phyloP scores from a whole-genome alignment of 495 filamentous ascomycete genomes.

The Xylaria telfairii region DNA sequence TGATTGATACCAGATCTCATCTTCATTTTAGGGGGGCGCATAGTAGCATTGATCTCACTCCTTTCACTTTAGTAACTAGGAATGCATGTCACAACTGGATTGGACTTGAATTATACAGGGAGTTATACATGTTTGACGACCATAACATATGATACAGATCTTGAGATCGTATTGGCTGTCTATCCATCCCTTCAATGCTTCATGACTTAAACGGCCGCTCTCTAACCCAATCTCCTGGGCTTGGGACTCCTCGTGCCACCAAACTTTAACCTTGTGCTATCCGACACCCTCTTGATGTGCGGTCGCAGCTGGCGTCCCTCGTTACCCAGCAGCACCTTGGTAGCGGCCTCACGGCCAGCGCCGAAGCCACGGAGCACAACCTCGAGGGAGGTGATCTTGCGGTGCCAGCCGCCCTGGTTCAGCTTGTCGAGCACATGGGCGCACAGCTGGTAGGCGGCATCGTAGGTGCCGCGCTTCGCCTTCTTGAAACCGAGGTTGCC shows the following conservation, averaged over 20 bases:
- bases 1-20: slow-evolving; percentile 18
- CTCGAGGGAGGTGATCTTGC: slow-evolving; percentile 70
- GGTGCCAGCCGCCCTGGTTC: slow-evolving; percentile 70
- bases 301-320: slow-evolving; percentile 77
- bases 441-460: slow-evolving; percentile 91
- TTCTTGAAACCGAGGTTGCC: slow-evolving; percentile 91
- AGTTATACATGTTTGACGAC: slow-evolving; percentile 29
- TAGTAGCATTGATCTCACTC: not conserved
- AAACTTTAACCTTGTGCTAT: slow-evolving; percentile 90
- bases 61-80: slow-evolving; percentile 9
- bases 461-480: slow-evolving; percentile 75
- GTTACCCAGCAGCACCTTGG: slow-evolving; percentile 83
- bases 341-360: slow-evolving; percentile 81
- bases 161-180: slow-evolving; percentile 4
- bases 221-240: slow-evolving; percentile 79
- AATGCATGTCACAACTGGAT: slow-evolving; percentile 9
- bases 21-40: slow-evolving; percentile 2
- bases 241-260: slow-evolving; percentile 87
- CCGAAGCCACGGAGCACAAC: slow-evolving; percentile 84
- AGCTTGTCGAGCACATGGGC: slow-evolving; percentile 79
- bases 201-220: slow-evolving; percentile 14
- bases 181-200: not conserved
- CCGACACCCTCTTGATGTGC: slow-evolving; percentile 76
- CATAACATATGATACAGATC: slow-evolving; percentile 33
- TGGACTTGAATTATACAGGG: slow-evolving; percentile 18